Evolutionary conservation across 176 grass and related monocot species (phyloP), one percentile per base, ranked within the genome.

Genomic region (Thalia dealbata): DNA sequence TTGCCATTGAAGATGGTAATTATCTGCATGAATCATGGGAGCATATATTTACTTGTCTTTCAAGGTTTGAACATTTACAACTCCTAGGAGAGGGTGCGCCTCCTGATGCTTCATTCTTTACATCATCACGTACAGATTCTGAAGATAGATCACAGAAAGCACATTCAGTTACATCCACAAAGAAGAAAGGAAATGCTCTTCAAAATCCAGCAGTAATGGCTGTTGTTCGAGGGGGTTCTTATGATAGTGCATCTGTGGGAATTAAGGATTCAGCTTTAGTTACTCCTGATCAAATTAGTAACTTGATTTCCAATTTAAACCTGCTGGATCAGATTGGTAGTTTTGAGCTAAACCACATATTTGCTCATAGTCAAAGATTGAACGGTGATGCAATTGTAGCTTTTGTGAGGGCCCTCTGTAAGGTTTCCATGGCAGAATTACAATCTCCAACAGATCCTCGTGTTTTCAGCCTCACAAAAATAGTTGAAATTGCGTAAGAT

Each of bases 391-490:
- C 95, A 44, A 97, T 97, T 82, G 90, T 97, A 73, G 83, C 95
- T 88, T 97, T 97, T 88, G 90, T 97, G 64, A 92, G 88, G 67
- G 89, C 95, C 71, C 90, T 93, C 82, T 97, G 95, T 82, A 97
- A 97, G 80, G 95, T 97, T 69, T 91, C 95, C 50, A 91, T 97
- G 70, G 81, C 87, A 22, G 95, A 97, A 74, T 79, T 97, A 74
- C 89, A 97, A 78, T 92, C 95, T 81, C 87, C 74, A 25, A 83
- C 80, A 67, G 83, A 97, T 86, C 95, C 95, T 76, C 87, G 87
- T 35, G 92, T 97, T 79, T 97, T 97, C 84, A 92, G 95, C 74
- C 95, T 97, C 70, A 97, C 95, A 70, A 97, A 97, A 91, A 92
- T 97, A 78, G 95, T 93, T 62, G 95, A 97, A 73, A 91, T 92